Evolutionary conservation across 2,329 filamentous ascomycete species (phyloP), one percentile per base, ranked within the genome.

Genomic region (Mollisiaceae sp.): DNA sequence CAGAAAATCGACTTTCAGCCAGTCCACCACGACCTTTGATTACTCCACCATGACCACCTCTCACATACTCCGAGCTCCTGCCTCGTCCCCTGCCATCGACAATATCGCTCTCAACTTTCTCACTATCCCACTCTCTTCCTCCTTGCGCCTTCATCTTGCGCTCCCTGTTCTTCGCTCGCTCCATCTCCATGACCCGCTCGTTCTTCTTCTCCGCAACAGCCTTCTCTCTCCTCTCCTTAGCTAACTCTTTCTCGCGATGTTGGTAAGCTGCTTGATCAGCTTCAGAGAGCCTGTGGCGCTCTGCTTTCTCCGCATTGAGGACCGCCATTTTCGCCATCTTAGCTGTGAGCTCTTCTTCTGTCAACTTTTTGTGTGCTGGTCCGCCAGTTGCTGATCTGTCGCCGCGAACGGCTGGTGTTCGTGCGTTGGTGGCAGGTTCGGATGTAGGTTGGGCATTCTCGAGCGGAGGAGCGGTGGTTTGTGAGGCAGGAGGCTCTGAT

Each of bases 241-340:
- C 82, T 0, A 86, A 83, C 11, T 86, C 78, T 39, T 85, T 83
- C 73, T 91, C 88, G n/a, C 87, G 82, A 64, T 87, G 82, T 50
- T 87, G 82, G 74, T 89, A 90, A 0, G 83, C 85, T 2, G 86
- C 87, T 62, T 85, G 83, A 69, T 91, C 89, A n/a, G 86, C 87
- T 78, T 90, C 86, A n/a, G 87, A 87, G 32, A 87, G 82, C 0
- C 84, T 85, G 73, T 91, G 87, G 0, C 86, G 86, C 9, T 85
- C 86, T 9, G 82, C 81, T 15, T 86, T 81, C 59, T 84, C 82
- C 6, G 83, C 84, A 61, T 89, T 89, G 64, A 88, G 85, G 69
- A 88, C 81, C 67, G 83, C 83, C 71, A 89, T 89, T 41, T 82
- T 81, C 8, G 84, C 86, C 66, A 91, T 84, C 67, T 86, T 86